These are phyloP conservation scores for Xylaria bambusicola DNA, from an alignment of 495 filamentous ascomycete genomes.

Conservation along the genomic window DNA sequence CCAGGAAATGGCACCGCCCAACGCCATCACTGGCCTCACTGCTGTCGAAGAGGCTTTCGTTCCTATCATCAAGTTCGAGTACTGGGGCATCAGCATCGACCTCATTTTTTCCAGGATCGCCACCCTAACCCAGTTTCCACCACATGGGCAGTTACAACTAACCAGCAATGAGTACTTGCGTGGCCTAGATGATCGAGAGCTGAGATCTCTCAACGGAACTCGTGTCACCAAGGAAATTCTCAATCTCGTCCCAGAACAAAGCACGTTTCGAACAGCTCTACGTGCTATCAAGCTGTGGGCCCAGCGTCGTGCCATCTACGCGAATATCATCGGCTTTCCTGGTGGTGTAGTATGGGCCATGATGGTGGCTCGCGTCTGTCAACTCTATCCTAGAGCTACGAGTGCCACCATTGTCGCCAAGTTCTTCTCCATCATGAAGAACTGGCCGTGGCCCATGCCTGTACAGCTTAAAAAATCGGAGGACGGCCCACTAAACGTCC, in stretches of 20 bases:
- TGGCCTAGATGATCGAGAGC: slow-evolving; percentile 80
- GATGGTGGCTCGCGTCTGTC: slow-evolving; percentile 92
- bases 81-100: slow-evolving; percentile 90
- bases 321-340: slow-evolving; percentile 93
- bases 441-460: slow-evolving; percentile 93
- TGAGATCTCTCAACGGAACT: slow-evolving; percentile 89
- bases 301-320: slow-evolving; percentile 87
- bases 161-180: slow-evolving; percentile 81
- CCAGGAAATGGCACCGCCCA: slow-evolving; percentile 67
- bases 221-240: slow-evolving; percentile 92
- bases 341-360: slow-evolving; percentile 98
- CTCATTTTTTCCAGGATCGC: slow-evolving; percentile 85
- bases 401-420: slow-evolving; percentile 82
- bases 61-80: slow-evolving; percentile 93
- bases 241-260: slow-evolving; percentile 81
- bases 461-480: slow-evolving; percentile 88
- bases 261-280: slow-evolving; percentile 82
- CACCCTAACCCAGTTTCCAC: slow-evolving; percentile 66
- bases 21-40: slow-evolving; percentile 81
- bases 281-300: slow-evolving; percentile 96
- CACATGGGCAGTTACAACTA: slow-evolving; percentile 63
- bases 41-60: slow-evolving; percentile 87
- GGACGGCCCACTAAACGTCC: slow-evolving; percentile 73
- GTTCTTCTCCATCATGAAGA: slow-evolving; percentile 88
- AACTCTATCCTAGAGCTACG: slow-evolving; percentile 92